Evolutionary conservation across 2,329 filamentous ascomycete genomes (phyloP), one percentile per base, ranked within the genome.

Genomic region (Verticillium albo-atrum): DNA sequence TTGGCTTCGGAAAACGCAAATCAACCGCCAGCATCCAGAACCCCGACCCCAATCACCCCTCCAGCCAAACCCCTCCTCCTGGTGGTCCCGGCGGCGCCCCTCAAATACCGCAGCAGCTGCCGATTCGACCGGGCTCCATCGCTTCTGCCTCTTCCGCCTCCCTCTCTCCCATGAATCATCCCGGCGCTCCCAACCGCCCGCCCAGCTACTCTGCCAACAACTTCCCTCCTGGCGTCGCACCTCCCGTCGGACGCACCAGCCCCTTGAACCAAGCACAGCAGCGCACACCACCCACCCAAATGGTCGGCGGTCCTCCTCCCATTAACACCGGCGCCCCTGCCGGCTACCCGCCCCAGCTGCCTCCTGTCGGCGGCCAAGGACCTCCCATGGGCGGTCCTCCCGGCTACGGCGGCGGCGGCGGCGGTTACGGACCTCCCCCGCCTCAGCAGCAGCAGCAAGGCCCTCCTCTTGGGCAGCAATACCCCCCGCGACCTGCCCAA

Each of bases 1-100:
- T 92, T 79, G 88, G 89, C 78, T 89, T 91, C 82, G 89, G 88
- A 79, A 91, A 90, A 84, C 88, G 89, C 77, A 90, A 87, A 81
- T 89, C 88, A 70, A 81, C 81, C 70, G 81, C 82, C 73, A 85
- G 81, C 75, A 83, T 84, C 69, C 80, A 82, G 66, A 77, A 75
- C 71, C 71, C 76, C 72, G 77, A 82, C 53, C 62, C 60, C 59
- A 61, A 60, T 56, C 60, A 62, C n/a, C 53, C 52, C 14, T 42
- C 55, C 28, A 58, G 61, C 51, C 73, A 73, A 71, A 77, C 71
- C 25, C 55, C 72, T 61, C 68, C 69, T 59, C 64, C 64, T 50
- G 60, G 32, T 55, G 58, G 57, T 54, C 57, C 63, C 51, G 61
- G 61, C 55, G 65, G 65, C 57, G 60, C 68, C 66, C 69, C 74